These are phyloP conservation scores for Stemphylium lycopersici DNA, from an alignment of 2,329 filamentous ascomycete species.

Conservation along the genomic window DNA sequence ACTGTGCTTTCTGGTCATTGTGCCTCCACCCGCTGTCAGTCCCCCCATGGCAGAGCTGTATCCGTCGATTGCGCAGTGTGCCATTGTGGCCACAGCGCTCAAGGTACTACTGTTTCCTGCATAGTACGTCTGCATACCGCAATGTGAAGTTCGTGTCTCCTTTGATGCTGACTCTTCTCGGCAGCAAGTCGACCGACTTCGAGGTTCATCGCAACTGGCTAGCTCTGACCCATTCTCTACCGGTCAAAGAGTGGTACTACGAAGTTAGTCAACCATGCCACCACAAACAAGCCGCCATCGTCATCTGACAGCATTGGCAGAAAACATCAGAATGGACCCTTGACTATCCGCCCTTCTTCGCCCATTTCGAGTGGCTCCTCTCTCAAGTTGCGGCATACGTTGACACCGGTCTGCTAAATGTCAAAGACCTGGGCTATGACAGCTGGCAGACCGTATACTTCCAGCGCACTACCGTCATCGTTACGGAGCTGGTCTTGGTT, in stretches of 20 bases:
- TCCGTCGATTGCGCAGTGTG: slow-evolving; percentile 88
- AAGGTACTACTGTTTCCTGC: slow-evolving; percentile 93
- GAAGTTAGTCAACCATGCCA: slow-evolving; percentile 60
- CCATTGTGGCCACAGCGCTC: slow-evolving; percentile 82
- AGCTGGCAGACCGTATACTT: slow-evolving; percentile 96
- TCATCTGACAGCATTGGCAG: slow-evolving; percentile 44
- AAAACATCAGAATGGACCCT: slow-evolving; percentile 99
- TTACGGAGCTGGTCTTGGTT: slow-evolving; percentile 81
- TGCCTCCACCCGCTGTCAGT: slow-evolving; percentile 30
- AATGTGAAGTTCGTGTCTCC: background rate
- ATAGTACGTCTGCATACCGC: slow-evolving; percentile 70
- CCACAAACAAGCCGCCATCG: background rate
- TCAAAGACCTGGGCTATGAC: slow-evolving; percentile 82
- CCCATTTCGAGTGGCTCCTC: slow-evolving; percentile 92
- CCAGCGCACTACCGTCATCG: slow-evolving; percentile 85
- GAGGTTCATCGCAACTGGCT: slow-evolving; percentile 99
- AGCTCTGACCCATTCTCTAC: slow-evolving; percentile 89
- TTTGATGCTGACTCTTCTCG: slow-evolving; percentile 32
- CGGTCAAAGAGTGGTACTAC: slow-evolving; percentile 90
- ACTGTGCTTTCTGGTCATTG: slow-evolving; percentile 27
- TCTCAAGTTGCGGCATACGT: slow-evolving; percentile 78
- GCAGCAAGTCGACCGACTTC: slow-evolving; percentile 97
- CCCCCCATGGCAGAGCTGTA: slow-evolving; percentile 75
- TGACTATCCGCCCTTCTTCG: slow-evolving; percentile 98
- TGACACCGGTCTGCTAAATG: slow-evolving; percentile 80